These are phyloP conservation scores for Leptographium galeiforme DNA, from an alignment of 2,329 filamentous ascomycete genomes.

Conservation along the genomic window DNA sequence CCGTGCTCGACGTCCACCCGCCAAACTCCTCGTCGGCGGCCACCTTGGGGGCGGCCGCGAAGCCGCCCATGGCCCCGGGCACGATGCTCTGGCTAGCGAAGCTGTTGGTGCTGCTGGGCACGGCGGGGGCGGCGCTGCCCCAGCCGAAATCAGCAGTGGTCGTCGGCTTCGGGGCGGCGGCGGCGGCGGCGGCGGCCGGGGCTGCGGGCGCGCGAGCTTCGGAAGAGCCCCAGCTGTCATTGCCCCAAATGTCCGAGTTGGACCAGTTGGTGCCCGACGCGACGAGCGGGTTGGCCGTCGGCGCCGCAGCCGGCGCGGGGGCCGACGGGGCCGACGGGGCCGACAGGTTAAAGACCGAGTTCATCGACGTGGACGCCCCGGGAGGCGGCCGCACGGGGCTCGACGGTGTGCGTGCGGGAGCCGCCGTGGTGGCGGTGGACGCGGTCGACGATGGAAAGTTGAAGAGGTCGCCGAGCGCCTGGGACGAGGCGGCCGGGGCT, in stretches of 20 bases:
- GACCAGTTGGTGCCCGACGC: conserved; percentile 25
- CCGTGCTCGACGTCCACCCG: conserved; percentile 70
- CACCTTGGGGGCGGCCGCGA: conserved; percentile 53
- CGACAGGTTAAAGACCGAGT: conserved; percentile 76
- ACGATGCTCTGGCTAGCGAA: conserved; percentile 48
- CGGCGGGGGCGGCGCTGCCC: conserved; percentile 23
- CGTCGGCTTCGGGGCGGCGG: not conserved
- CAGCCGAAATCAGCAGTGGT: conserved; percentile 45
- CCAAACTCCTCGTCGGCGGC: conserved; percentile 91
- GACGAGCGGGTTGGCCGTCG: conserved; percentile 19
- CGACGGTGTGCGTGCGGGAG: conserved; percentile 13
- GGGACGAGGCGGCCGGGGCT: conserved; percentile 26
- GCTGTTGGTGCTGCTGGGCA: not conserved
- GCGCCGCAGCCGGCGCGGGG: conserved; percentile 26
- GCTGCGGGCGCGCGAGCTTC: conserved; percentile 40
- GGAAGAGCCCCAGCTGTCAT: conserved; percentile 62
- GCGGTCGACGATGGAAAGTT: conserved; percentile 49
- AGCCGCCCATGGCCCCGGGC: conserved; percentile 50
- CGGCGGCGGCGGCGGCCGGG: not conserved
- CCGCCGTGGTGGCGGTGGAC: conserved; percentile 24
- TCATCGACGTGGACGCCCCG: conserved; percentile 22
- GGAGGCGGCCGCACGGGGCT: conserved; percentile 24
- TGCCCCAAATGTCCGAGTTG: conserved; percentile 67
- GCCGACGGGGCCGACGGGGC: conserved; percentile 14
- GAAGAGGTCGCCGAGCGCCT: conserved; percentile 66